A percentile compares a stretch with the other conserved stretches of the same genome.
These are phyloP conservation scores for Russula compacta DNA, from an alignment of 768 basidiomycete genomes.

Conservation along the genomic window DNA sequence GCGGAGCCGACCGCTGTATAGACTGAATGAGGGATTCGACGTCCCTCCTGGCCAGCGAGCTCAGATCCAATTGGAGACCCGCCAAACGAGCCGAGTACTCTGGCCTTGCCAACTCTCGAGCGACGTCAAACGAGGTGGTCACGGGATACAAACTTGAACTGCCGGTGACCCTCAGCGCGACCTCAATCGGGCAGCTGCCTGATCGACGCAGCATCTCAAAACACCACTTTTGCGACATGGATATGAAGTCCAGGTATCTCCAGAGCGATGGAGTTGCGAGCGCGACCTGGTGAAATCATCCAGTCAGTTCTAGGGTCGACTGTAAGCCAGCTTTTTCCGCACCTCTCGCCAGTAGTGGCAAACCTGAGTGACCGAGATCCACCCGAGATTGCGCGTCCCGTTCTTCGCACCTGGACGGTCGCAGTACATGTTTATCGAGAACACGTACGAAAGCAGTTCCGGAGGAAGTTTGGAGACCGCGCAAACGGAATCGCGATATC, in stretches of 20 bases:
- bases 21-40: not conserved
- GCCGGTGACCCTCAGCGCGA: not conserved
- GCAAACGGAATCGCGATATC: not conserved
- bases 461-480: not conserved
- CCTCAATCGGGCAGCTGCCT: not conserved
- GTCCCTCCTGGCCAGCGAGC: not conserved
- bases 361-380: slow-evolving; percentile 1
- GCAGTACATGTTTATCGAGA: not conserved
- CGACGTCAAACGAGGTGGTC: not conserved
- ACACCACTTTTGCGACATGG: slow-evolving; percentile 4
- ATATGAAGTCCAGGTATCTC: not conserved
- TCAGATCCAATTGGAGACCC: not conserved
- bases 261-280: slow-evolving; percentile 1
- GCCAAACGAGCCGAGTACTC: not conserved
- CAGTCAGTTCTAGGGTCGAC: not conserved
- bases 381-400: not conserved
- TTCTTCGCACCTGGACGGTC: not conserved
- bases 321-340: not conserved
- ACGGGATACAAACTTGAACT: not conserved
- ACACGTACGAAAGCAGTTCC: slow-evolving; percentile 2
- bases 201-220: slow-evolving; percentile 1
- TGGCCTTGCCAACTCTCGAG: not conserved
- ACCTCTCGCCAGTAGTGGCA: slow-evolving; percentile 7
- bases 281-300: not conserved
- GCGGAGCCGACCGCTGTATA: not conserved